Percentiles rank a stretch among this genome's conserved stretches.
These are phyloP conservation scores for Funneliformis mosseae DNA, from an alignment of 192 early-diverging fungal species.

Conservation along the genomic window DNA sequence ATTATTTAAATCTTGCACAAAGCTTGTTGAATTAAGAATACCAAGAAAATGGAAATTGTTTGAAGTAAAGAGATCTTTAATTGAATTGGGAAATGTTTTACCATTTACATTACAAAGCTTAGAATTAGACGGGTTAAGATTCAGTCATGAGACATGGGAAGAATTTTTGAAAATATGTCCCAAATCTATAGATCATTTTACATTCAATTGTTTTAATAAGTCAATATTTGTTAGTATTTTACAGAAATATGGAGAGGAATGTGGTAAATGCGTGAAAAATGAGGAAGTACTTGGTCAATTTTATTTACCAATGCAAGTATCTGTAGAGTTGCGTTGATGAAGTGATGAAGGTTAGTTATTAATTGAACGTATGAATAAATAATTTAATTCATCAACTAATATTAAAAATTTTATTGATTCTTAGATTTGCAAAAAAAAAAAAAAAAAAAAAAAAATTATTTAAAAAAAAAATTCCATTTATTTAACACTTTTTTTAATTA, in stretches of 20 bases:
- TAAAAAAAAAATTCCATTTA: too few species aligned
- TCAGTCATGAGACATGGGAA: not conserved
- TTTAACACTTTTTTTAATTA: too few species aligned
- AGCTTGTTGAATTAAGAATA: constrained; percentile 11
- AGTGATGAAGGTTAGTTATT: not conserved
- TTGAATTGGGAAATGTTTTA: not conserved
- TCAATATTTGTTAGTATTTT: not conserved
- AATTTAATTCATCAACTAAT: too few species aligned
- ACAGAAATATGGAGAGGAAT: not conserved
- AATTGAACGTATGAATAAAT: too few species aligned
- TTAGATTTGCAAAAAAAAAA: too few species aligned
- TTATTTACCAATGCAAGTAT: not conserved
- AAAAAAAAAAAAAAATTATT: too few species aligned
- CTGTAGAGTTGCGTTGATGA: not conserved
- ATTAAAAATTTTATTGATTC: too few species aligned
- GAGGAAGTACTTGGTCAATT: not conserved
- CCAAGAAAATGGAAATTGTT: not conserved
- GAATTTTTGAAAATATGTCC: constrained; percentile 14
- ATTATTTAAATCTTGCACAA: constrained; percentile 18
- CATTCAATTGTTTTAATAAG: not conserved
- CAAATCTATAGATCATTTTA: constrained; percentile 1
- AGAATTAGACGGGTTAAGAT: not conserved
- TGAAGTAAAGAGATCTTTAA: not conserved
- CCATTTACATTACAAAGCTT: not conserved
- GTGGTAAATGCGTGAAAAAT: not conserved